These are phyloP conservation scores for Lycium barbarum DNA, from an alignment of 257 asterid species.

Conservation along the genomic window DNA sequence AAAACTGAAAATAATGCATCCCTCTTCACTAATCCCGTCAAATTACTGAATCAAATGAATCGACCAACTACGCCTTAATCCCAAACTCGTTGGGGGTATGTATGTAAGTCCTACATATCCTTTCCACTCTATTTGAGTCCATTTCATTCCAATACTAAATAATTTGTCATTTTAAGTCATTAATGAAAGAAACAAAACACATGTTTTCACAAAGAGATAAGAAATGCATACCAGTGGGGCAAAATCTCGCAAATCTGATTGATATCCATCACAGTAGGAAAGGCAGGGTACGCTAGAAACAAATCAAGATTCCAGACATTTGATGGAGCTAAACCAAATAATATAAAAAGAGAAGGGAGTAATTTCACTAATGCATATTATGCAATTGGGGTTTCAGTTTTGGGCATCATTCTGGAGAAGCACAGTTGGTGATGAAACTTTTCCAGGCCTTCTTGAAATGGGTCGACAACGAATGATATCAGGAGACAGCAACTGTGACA, in stretches of 20 bases:
- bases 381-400: slow-evolving; percentile 70
- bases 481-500: slow-evolving; percentile 31
- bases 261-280: slow-evolving; percentile 75
- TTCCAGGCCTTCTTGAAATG: slow-evolving; percentile 43
- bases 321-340: background rate
- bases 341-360: slow-evolving; percentile 6
- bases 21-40: slow-evolving; percentile 30
- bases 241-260: slow-evolving; percentile 79
- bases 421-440: slow-evolving; percentile 45
- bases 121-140: background rate
- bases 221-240: slow-evolving; percentile 66
- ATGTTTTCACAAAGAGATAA: background rate
- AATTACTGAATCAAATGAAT: background rate
- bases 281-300: slow-evolving; percentile 61
- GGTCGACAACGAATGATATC: slow-evolving; percentile 44
- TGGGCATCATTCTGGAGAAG: slow-evolving; percentile 35
- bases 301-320: background rate
- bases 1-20: slow-evolving; percentile 50
- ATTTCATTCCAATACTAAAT: background rate
- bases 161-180: background rate
- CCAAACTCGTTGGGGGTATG: background rate
- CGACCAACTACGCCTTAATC: background rate
- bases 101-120: background rate
- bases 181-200: background rate
- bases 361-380: slow-evolving; percentile 46